These are phyloP conservation scores for Lentinula novae-zelandiae DNA, from an alignment of 1,284 basidiomycete species.

Conservation along the genomic window DNA sequence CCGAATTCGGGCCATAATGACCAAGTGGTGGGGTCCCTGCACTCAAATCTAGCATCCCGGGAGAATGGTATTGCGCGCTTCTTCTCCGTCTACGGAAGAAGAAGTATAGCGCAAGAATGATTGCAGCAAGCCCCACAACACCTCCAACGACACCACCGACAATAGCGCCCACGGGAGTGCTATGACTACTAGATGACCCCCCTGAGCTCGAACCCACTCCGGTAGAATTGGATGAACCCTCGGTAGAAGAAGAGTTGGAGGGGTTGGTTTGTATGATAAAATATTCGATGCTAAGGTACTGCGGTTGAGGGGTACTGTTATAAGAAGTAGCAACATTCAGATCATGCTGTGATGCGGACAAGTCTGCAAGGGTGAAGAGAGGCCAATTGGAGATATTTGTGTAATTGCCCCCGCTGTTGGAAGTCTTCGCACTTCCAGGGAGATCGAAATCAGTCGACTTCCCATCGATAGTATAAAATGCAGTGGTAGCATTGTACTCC, in stretches of 20 bases:
- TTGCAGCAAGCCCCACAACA: constrained; percentile 41
- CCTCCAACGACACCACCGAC: constrained; percentile 70
- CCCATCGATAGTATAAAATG: constrained; percentile 5
- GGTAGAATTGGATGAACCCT: background rate
- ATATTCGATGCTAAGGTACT: constrained; percentile 3
- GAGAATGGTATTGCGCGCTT: constrained; percentile 17
- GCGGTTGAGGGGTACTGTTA: background rate
- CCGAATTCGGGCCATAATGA: background rate
- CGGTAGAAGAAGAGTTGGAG: background rate
- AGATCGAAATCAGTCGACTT: background rate
- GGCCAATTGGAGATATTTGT: background rate
- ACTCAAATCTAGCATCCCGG: background rate
- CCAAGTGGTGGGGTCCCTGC: background rate
- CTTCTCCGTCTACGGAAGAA: constrained; percentile 43
- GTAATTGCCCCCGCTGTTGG: background rate
- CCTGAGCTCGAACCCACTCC: background rate
- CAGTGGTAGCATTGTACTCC: background rate
- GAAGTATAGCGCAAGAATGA: constrained; percentile 42
- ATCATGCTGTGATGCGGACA: background rate
- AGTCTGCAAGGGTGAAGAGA: constrained; percentile 1
- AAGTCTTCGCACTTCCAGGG: background rate
- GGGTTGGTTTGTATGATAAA: constrained; percentile 5
- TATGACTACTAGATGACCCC: background rate
- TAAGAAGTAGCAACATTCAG: constrained; percentile 1
- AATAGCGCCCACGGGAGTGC: constrained; percentile 45